These are phyloP conservation scores for Phytophthora idaei DNA, from an alignment of 352 stramenopile species.

Conservation along the genomic window DNA sequence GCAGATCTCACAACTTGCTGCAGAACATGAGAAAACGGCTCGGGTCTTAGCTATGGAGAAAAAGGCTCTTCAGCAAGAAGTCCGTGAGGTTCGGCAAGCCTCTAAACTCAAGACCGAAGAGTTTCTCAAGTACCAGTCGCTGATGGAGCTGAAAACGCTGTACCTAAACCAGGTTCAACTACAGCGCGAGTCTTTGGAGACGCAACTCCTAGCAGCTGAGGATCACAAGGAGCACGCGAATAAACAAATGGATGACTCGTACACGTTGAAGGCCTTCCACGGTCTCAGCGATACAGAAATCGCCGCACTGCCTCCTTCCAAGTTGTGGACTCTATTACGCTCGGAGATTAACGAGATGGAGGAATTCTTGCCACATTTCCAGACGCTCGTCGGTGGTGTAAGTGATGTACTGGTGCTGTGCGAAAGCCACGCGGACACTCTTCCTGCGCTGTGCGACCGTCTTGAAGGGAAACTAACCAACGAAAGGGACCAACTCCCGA, in stretches of 20 bases:
- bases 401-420: slow-evolving; percentile 43
- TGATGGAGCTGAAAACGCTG: slow-evolving; percentile 19
- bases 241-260: neutral
- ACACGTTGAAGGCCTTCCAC: slow-evolving; percentile 16
- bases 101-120: slow-evolving; percentile 21
- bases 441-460: slow-evolving; percentile 33
- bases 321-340: slow-evolving; percentile 22
- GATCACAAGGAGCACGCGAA: slow-evolving; percentile 5
- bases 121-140: slow-evolving; percentile 18
- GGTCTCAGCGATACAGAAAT: slow-evolving; percentile 28
- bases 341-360: slow-evolving; percentile 34
- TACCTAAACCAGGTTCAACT: slow-evolving; percentile 11
- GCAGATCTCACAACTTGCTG: slow-evolving; percentile 2
- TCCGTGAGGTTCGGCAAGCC: slow-evolving; percentile 18
- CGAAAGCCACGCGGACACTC: slow-evolving; percentile 35
- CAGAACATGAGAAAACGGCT: slow-evolving; percentile 19
- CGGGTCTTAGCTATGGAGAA: slow-evolving; percentile 21
- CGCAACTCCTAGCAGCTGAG: slow-evolving; percentile 27
- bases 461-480: slow-evolving; percentile 17
- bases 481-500: slow-evolving; percentile 1
- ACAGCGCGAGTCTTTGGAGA: slow-evolving; percentile 29
- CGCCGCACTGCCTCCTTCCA: slow-evolving; percentile 7
- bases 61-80: slow-evolving; percentile 23
- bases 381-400: slow-evolving; percentile 39
- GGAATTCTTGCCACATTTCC: slow-evolving; percentile 51